A percentile compares a stretch with the other conserved stretches of the same genome.
phyloP scores from a whole-genome alignment of 2,329 filamentous ascomycete genomes.

The Aspergillus tubingensis region DNA sequence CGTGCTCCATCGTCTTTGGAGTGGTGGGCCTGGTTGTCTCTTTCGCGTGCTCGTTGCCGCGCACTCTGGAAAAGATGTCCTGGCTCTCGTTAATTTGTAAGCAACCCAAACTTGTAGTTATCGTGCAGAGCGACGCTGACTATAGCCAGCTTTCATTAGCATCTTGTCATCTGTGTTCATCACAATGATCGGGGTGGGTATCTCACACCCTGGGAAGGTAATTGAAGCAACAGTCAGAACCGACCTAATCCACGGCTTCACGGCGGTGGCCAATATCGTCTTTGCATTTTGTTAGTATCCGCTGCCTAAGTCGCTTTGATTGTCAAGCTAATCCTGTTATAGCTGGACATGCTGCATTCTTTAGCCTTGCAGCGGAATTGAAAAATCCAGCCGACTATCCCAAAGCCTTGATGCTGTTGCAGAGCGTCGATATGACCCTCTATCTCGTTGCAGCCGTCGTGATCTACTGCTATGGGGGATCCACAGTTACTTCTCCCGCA shows the following conservation, averaged over 20 bases:
- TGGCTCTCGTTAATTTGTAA: conserved; percentile 61
- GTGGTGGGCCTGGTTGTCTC: conserved; percentile 62
- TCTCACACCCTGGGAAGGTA: conserved; percentile 46
- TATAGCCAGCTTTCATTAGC: conserved; percentile 58
- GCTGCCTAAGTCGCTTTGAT: conserved; percentile 45
- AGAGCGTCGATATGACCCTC: conserved; percentile 60
- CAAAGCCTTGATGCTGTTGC: conserved; percentile 64
- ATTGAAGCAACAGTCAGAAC: conserved; percentile 45
- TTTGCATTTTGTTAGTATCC: conserved; percentile 63
- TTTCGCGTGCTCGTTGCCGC: conserved; percentile 60
- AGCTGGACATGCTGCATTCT: conserved; percentile 67
- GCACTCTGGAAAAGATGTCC: conserved; percentile 64
- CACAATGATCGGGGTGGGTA: conserved; percentile 66
- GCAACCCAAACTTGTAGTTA: background rate
- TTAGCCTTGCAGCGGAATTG: conserved; percentile 66
- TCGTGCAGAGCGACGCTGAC: background rate
- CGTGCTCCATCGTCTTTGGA: conserved; percentile 66
- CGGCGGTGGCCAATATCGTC: conserved; percentile 67
- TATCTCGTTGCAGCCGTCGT: conserved; percentile 68
- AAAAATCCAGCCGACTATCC: conserved; percentile 61
- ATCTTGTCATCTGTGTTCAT: conserved; percentile 65
- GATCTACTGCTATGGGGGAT: conserved; percentile 68
- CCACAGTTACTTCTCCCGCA: conserved; percentile 64
- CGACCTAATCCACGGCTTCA: conserved; percentile 58
- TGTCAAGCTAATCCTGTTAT: conserved; percentile 54